Evolutionary conservation across 2,329 filamentous ascomycete genomes (phyloP).

Genomic region (Lachnellula suecica): DNA sequence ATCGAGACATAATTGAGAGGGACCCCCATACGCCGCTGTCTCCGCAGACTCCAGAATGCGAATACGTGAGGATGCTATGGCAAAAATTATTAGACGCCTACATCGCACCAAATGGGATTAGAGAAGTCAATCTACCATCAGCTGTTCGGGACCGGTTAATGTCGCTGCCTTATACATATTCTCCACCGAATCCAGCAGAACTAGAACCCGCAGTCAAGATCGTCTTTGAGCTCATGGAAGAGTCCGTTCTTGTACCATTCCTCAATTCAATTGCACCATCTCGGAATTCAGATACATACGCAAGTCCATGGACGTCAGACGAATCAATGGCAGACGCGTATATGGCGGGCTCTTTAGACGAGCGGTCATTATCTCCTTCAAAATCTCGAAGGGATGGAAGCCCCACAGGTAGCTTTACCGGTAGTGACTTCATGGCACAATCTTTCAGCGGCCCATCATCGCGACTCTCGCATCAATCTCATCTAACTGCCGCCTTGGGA

Average conservation of each 20-base stretch:
- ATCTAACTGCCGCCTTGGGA: constrained; percentile 27
- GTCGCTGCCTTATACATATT: constrained; percentile 54
- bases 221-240: constrained; percentile 95
- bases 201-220: constrained; percentile 83
- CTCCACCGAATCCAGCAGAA: constrained; percentile 71
- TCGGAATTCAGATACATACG: constrained; percentile 23
- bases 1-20: constrained; percentile 40
- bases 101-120: constrained; percentile 78
- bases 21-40: constrained; percentile 40
- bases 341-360: constrained; percentile 29
- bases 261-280: constrained; percentile 54
- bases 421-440: constrained; percentile 20
- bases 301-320: constrained; percentile 31
- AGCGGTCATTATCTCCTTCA: constrained; percentile 26
- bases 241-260: constrained; percentile 91
- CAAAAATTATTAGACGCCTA: constrained; percentile 86
- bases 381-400: constrained; percentile 24
- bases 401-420: constrained; percentile 21
- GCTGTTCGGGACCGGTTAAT: constrained; percentile 82
- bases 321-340: constrained; percentile 29
- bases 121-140: constrained; percentile 88
- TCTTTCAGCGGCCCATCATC: constrained; percentile 24
- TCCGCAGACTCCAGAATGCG: constrained; percentile 31
- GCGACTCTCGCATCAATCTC: constrained; percentile 28
- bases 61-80: constrained; percentile 79